phyloP scores from a whole-genome alignment of 305 asterid genomes.

The Stenogyne calaminthoides region DNA sequence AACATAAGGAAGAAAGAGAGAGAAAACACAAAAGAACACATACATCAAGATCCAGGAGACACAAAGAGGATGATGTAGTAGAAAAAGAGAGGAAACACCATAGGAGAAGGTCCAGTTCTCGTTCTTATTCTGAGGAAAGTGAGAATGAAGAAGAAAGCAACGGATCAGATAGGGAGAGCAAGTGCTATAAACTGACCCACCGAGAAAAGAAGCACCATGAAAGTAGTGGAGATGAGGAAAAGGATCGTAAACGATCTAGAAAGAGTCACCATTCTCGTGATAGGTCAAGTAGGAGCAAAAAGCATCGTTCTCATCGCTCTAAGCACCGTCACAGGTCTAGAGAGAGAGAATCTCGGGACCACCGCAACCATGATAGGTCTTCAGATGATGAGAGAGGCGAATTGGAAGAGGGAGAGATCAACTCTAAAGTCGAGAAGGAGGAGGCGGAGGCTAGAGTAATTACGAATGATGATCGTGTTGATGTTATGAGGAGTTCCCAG shows the following conservation, averaged over 20 bases:
- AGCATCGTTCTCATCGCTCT: conserved; percentile 43
- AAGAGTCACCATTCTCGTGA: conserved; percentile 51
- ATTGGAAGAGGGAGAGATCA: conserved; percentile 86
- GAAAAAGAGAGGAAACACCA: conserved; percentile 29
- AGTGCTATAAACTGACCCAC: conserved; percentile 22
- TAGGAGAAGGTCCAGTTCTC: conserved; percentile 38
- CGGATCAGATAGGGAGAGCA: conserved; percentile 35
- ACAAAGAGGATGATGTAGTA: conserved; percentile 25
- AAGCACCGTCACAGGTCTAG: conserved; percentile 40
- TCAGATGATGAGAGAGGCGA: conserved; percentile 48
- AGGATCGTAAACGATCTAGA: conserved; percentile 44
- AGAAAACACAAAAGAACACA: conserved; percentile 27
- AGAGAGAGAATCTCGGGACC: conserved; percentile 33
- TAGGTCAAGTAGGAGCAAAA: conserved; percentile 45
- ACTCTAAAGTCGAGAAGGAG: conserved; percentile 51
- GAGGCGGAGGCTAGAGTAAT: conserved; percentile 43
- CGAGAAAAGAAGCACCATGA: conserved; percentile 18
- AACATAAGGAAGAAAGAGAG: conserved; percentile 3
- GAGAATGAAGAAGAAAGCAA: conserved; percentile 19
- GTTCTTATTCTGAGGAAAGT: conserved; percentile 38
- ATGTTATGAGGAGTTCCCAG: conserved; percentile 24
- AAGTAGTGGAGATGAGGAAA: conserved; percentile 36
- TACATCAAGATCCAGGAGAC: conserved; percentile 37
- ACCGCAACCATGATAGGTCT: conserved; percentile 42
- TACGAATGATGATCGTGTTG: conserved; percentile 31